A percentile compares a stretch with the other conserved stretches of the same genome.
phyloP scores from a whole-genome alignment of 176 grass and related monocot genomes.

The Rhynchospora tenuis region DNA sequence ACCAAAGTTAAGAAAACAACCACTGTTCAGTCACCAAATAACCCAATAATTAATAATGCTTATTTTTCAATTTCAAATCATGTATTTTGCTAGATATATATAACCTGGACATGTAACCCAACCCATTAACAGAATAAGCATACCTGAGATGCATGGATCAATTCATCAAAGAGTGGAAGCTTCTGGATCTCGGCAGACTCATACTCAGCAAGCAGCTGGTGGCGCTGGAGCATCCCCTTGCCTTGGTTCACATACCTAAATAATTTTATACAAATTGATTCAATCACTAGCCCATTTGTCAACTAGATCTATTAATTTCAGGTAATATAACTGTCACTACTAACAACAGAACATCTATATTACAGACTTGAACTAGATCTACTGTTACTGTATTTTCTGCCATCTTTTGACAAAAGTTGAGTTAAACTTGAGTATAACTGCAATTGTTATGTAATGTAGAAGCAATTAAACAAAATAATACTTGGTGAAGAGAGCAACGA shows the following conservation, averaged over 20 bases:
- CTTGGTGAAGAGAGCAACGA: slow-evolving; percentile 91
- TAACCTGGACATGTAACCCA: background rate
- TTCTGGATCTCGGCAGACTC: slow-evolving; percentile 81
- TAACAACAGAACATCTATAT: background rate
- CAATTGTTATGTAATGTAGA: background rate
- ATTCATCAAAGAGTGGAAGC: slow-evolving; percentile 64
- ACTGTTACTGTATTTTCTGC: background rate
- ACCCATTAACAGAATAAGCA: background rate
- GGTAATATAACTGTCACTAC: background rate
- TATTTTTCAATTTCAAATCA: background rate
- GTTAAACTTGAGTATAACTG: background rate
- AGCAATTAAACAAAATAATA: slow-evolving; percentile 6
- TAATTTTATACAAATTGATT: slow-evolving; percentile 2
- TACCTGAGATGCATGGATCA: slow-evolving; percentile 89
- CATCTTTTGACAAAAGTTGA: background rate
- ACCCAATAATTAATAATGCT: slow-evolving; percentile 1
- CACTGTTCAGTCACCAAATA: background rate
- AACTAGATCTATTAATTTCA: slow-evolving; percentile 8
- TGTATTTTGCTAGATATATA: background rate
- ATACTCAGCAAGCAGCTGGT: slow-evolving; percentile 82
- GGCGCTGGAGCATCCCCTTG: slow-evolving; percentile 90
- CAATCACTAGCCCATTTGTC: slow-evolving; percentile 1
- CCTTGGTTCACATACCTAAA: slow-evolving; percentile 84
- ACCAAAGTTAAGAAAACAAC: background rate
- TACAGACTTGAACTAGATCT: background rate